Evolutionary conservation across 495 filamentous ascomycete genomes (phyloP).

Genomic region (Penicillium tannophilum): DNA sequence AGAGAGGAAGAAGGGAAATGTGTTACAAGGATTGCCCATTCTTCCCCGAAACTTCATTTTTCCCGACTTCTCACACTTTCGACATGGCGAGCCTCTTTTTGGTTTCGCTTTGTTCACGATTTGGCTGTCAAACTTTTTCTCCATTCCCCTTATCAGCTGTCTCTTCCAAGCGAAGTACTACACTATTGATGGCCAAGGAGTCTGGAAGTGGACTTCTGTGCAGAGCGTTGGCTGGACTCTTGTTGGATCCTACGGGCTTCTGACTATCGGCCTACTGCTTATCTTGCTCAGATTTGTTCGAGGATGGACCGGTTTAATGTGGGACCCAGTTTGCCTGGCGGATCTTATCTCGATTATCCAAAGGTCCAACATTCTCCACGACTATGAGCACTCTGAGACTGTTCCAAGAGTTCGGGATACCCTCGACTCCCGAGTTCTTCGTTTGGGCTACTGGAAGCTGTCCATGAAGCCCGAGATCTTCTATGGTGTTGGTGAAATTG

Average conservation of each 20-base stretch:
- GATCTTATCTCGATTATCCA: conserved; percentile 76
- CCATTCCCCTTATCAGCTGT: conserved; percentile 65
- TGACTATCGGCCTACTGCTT: conserved; percentile 59
- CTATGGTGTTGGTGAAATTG: conserved; percentile 66
- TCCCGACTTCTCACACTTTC: conserved; percentile 60
- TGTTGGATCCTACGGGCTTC: conserved; percentile 69
- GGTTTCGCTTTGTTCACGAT: conserved; percentile 56
- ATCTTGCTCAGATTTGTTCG: conserved; percentile 52
- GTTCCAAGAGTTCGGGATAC: conserved; percentile 49
- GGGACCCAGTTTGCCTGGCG: conserved; percentile 80
- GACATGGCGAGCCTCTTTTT: conserved; percentile 54
- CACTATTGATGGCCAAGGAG: conserved; percentile 38
- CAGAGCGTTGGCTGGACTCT: conserved; percentile 77
- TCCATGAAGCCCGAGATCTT: conserved; percentile 60
- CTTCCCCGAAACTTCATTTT: conserved; percentile 56
- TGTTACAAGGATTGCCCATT: conserved; percentile 45
- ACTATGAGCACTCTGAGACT: conserved; percentile 64
- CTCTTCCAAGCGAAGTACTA: conserved; percentile 62
- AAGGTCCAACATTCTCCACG: conserved; percentile 72
- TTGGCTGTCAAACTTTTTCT: conserved; percentile 64
- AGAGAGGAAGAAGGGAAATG: conserved; percentile 37
- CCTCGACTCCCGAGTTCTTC: conserved; percentile 55
- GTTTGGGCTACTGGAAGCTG: conserved; percentile 81
- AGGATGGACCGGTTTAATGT: conserved; percentile 71
- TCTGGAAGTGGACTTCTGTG: conserved; percentile 78